These are phyloP conservation scores for Cystobasidiaceae sp. DNA, from an alignment of 1,284 basidiomycete species.

Conservation along the genomic window DNA sequence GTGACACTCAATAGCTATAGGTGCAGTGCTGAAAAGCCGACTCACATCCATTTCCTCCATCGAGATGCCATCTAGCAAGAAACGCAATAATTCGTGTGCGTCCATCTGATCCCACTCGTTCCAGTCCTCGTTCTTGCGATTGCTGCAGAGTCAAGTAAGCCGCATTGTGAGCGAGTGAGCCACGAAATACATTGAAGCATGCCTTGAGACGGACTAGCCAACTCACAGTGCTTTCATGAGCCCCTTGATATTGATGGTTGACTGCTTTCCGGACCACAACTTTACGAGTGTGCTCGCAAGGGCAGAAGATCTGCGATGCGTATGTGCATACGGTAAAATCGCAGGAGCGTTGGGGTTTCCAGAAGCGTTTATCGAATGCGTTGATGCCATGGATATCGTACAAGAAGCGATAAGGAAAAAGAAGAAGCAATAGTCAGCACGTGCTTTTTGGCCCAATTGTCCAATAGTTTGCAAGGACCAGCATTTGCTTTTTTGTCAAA, in stretches of 20 bases:
- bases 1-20: too few species aligned
- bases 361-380: too few species aligned
- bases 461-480: too few species aligned
- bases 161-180: too few species aligned
- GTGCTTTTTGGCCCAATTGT: too few species aligned
- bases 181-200: too few species aligned
- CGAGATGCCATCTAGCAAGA: constrained; percentile 83
- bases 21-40: too few species aligned
- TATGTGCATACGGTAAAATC: too few species aligned
- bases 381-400: too few species aligned
- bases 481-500: too few species aligned
- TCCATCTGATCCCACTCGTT: constrained; percentile 80
- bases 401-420: background rate
- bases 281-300: constrained; percentile 29
- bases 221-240: constrained; percentile 27
- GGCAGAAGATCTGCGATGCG: constrained; percentile 14
- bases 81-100: constrained; percentile 84
- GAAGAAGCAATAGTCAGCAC: background rate
- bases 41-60: constrained; percentile 90
- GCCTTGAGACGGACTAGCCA: too few species aligned
- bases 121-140: constrained; percentile 70
- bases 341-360: too few species aligned
- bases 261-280: constrained; percentile 23
- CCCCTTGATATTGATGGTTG: constrained; percentile 23
- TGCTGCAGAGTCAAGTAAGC: background rate